Base-by-base conservation (phyloP, 306 rosid genomes). In the Astragalus glycyphyllos region DNA sequence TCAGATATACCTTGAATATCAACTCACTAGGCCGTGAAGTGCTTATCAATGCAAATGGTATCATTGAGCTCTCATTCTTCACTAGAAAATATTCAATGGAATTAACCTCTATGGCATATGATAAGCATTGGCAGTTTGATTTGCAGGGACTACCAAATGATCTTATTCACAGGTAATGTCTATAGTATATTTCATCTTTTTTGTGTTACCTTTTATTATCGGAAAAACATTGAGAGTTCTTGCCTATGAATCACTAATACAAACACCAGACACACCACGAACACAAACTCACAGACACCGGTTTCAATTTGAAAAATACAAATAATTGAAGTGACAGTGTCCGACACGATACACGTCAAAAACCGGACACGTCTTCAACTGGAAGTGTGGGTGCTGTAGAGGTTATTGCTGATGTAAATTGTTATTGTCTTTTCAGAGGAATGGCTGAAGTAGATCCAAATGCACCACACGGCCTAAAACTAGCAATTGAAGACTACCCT, bases 401-500 rank as follows among this genome's bases (percentile, higher is more conserved):
- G 4, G 31, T 26, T 26, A 26, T 26, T 65, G 35, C 1, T 57
- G 9, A 5, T 57, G 17, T 14, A 26, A 2, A 23, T 26, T 51
- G 12, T 3, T 55, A 3, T 14, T 26, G 31, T 12, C 53, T 3
- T 47, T 78, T 61, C 55, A 80, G 85, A 57, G 88, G 85, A 74
- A 71, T 84, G 74, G 81, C 88, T 38, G 65, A 12, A 11, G 72
- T 4, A 62, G 88, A 84, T 74, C 71, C 79, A 1, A 66, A 14
- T 65, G 65, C 81, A 41, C 74, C 78, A 35, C 88, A 84, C 74
- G 83, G 88, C 16, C 26, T 83, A 31, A 79, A 83, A 65, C 68
- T 83, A 48, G 38, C 84, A 42, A 83, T 83, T 68, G 77, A 79
- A 72, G 87, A 83, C 54, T 83, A 79, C 63, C 87, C 87, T 68